These are phyloP conservation scores for Rutstroemia sp. DNA, from an alignment of 2,329 filamentous ascomycete genomes.

Conservation along the genomic window DNA sequence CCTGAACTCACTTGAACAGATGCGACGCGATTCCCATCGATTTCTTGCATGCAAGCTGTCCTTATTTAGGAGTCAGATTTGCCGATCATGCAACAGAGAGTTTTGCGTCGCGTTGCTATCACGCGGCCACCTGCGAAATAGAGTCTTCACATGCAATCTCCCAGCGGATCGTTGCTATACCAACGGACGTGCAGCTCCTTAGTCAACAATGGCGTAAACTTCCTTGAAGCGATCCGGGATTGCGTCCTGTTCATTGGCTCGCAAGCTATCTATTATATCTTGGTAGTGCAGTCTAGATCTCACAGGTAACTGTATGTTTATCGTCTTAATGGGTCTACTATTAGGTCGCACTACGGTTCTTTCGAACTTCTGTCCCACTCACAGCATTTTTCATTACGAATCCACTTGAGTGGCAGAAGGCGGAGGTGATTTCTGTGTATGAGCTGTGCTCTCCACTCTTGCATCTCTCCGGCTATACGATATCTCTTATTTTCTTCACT, in stretches of 20 bases:
- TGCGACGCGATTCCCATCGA: too few relatives aligned
- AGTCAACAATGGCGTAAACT: neutral
- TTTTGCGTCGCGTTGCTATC: too few relatives aligned
- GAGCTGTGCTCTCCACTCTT: constrained; percentile 19
- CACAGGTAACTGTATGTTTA: neutral
- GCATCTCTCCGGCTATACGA: neutral
- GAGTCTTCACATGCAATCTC: neutral
- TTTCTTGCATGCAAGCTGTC: too few relatives aligned
- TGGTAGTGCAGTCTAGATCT: constrained; percentile 1
- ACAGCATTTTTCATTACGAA: neutral
- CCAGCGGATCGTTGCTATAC: neutral
- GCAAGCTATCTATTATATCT: neutral
- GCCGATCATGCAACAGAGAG: too few relatives aligned
- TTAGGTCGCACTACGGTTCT: neutral
- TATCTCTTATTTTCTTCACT: neutral
- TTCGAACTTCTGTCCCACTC: neutral
- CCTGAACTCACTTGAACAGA: too few relatives aligned
- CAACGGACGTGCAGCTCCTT: neutral
- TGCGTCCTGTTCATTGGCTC: neutral
- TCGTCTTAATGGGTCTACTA: constrained; percentile 1
- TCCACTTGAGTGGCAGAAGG: neutral
- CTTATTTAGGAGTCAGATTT: too few relatives aligned
- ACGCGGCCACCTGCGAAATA: neutral
- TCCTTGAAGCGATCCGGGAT: neutral
- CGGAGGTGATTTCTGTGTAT: constrained; percentile 6